Evolutionary conservation across 176 grass and related monocot genomes (phyloP).

Genomic region (Dactylis glomerata): DNA sequence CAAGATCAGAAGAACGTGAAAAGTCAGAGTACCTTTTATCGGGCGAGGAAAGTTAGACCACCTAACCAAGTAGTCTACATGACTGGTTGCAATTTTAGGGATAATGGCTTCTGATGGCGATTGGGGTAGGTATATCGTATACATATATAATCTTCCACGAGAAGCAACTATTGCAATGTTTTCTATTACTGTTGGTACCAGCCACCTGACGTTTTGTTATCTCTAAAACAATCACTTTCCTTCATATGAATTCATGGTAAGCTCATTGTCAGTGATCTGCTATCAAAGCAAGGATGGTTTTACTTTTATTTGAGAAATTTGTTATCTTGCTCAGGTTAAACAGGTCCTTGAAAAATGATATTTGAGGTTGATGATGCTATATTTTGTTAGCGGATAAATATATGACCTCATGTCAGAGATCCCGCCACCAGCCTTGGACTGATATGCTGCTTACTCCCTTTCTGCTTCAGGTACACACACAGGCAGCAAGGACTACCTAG

Average conservation of each 20-base stretch:
- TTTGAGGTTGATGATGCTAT: neutral
- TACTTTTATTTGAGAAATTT: neutral
- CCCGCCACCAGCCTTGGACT: no score
- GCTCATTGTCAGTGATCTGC: neutral
- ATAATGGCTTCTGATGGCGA: no score
- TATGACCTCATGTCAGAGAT: neutral
- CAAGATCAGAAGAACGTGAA: neutral
- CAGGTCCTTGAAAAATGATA: neutral
- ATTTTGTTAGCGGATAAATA: neutral
- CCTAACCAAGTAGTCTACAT: neutral
- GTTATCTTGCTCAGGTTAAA: neutral
- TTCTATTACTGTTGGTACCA: no score
- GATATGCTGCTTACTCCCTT: no score
- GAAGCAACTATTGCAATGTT: neutral
- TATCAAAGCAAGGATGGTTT: neutral
- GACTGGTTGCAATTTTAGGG: neutral
- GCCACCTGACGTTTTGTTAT: neutral
- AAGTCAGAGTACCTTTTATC: neutral
- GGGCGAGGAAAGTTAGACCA: neutral
- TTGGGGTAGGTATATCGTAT: no score
- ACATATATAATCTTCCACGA: no score
- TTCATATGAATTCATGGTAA: neutral
- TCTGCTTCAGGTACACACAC: no score
- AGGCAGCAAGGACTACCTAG: no score
- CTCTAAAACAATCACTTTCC: neutral